phyloP scores from a whole-genome alignment of 306 rosid species.

The Vicia sativa region DNA sequence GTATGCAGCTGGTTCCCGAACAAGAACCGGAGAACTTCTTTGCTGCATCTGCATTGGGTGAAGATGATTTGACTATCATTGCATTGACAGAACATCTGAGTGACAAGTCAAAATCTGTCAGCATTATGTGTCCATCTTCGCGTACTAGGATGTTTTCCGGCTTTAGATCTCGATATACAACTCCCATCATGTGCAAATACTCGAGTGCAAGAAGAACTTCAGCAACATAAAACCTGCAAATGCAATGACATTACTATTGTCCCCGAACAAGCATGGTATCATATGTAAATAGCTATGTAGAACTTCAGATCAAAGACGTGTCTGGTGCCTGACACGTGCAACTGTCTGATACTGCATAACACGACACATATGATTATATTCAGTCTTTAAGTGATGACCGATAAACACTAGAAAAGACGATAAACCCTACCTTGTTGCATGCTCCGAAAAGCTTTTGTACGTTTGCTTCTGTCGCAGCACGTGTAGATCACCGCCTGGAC shows the following conservation, averaged over 20 bases:
- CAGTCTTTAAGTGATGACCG: constrained; percentile 1
- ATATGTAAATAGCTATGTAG: too few species aligned
- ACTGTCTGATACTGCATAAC: too few species aligned
- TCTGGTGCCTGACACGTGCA: too few species aligned
- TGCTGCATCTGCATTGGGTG: constrained; percentile 56
- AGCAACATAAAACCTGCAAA: constrained; percentile 86
- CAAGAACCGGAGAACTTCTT: constrained; percentile 71
- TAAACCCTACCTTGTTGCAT: constrained; percentile 76
- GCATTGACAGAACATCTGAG: constrained; percentile 86
- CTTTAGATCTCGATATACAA: constrained; percentile 92
- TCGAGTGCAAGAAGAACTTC: constrained; percentile 95
- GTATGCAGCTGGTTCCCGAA: constrained; percentile 81
- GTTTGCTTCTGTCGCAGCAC: constrained; percentile 93
- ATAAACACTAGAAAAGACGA: constrained; percentile 17
- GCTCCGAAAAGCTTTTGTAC: constrained; percentile 75
- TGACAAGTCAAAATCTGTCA: constrained; percentile 92
- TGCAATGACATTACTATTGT: constrained; percentile 11
- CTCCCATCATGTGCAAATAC: constrained; percentile 97
- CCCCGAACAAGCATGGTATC: too few species aligned
- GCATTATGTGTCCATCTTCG: constrained; percentile 99
- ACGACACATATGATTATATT: too few species aligned
- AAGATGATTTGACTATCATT: constrained; percentile 69
- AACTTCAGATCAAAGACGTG: too few species aligned
- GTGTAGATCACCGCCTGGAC: constrained; percentile 96
- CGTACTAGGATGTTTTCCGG: constrained; percentile 93